Conservation (phyloP, 441 rosid species). For the Croton setiger region DNA sequence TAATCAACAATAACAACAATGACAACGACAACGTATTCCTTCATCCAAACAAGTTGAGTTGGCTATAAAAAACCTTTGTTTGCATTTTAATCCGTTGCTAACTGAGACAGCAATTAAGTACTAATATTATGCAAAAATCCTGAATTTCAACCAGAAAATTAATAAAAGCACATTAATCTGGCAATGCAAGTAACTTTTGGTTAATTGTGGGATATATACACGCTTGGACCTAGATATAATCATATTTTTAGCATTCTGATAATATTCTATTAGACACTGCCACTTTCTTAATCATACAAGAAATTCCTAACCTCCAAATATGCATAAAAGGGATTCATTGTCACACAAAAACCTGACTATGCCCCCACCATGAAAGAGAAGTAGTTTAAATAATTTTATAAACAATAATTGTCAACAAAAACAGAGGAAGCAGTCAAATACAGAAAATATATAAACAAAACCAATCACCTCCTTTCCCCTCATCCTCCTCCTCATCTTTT, state of each 20-base stretch:
- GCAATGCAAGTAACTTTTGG: too few species aligned
- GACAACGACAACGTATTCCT: too few species aligned
- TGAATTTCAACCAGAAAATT: neutral
- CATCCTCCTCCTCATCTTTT: constrained; percentile 56
- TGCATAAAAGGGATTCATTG: neutral
- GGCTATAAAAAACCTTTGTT: too few species aligned
- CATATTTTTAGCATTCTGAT: neutral
- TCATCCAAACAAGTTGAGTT: too few species aligned
- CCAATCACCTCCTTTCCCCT: constrained; percentile 59
- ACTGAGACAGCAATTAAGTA: neutral
- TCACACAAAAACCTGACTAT: neutral
- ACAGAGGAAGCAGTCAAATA: neutral
- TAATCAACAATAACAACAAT: too few species aligned
- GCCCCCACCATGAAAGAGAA: neutral
- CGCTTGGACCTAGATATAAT: too few species aligned
- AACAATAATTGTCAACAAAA: neutral
- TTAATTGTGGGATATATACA: too few species aligned
- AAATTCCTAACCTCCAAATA: neutral
- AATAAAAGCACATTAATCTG: neutral
- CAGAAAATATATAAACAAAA: constrained; percentile 5
- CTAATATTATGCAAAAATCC: neutral
- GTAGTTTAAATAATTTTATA: neutral
- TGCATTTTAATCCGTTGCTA: too few species aligned
- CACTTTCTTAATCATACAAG: neutral
- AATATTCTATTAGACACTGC: neutral